phyloP scores from a whole-genome alignment of 352 stramenopile genomes.

The Pythium scleroteichum region DNA sequence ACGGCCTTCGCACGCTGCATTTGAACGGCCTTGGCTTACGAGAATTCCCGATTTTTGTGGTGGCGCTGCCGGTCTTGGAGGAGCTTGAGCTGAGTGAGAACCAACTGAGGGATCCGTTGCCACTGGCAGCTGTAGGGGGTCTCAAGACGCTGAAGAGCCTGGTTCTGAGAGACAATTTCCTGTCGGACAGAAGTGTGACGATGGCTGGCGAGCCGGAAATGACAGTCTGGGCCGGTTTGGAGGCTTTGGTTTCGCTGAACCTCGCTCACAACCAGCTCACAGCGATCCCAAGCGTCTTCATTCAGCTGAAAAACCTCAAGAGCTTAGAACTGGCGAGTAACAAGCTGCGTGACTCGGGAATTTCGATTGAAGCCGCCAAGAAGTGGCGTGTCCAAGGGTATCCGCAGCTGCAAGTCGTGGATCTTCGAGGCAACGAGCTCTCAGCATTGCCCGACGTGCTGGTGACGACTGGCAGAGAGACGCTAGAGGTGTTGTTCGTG shows the following conservation, averaged over 20 bases:
- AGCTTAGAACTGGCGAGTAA: conserved; percentile 23
- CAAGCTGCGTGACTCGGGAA: conserved; percentile 9
- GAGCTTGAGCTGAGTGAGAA: conserved; percentile 44
- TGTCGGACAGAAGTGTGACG: conserved; percentile 24
- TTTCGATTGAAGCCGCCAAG: not conserved
- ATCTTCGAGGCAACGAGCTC: conserved; percentile 37
- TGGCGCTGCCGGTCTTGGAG: conserved; percentile 22
- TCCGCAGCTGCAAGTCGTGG: conserved; percentile 11
- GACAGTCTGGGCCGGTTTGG: not conserved
- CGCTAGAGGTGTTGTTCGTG: conserved; percentile 34
- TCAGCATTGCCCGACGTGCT: conserved; percentile 41
- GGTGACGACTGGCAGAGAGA: conserved; percentile 20
- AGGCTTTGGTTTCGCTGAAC: conserved; percentile 27
- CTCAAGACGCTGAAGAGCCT: conserved; percentile 31
- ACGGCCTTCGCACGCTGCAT: conserved; percentile 12
- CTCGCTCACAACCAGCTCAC: conserved; percentile 32
- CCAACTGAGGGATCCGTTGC: conserved; percentile 20
- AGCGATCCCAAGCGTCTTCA: conserved; percentile 11
- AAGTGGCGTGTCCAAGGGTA: conserved; percentile 8
- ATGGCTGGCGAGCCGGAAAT: not conserved
- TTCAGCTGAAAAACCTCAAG: conserved; percentile 9
- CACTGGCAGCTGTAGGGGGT: conserved; percentile 13
- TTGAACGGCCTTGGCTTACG: conserved; percentile 25
- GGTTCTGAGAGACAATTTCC: conserved; percentile 41
- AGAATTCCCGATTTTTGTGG: conserved; percentile 30